Base-by-base conservation (phyloP, 768 basidiomycete genomes). In the Leucogyrophana mollusca region DNA sequence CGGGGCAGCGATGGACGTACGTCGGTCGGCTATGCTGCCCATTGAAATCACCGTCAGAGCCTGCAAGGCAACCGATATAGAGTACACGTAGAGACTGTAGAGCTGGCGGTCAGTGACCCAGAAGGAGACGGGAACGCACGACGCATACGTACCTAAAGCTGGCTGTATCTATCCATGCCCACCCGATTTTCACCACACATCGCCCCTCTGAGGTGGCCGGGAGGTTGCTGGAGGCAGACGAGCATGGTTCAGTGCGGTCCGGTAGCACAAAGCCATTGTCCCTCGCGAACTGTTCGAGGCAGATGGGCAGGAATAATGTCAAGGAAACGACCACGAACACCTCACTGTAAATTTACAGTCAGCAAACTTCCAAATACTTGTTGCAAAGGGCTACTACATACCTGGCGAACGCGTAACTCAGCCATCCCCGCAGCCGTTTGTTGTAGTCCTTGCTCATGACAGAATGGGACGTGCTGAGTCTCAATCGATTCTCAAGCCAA, bases 11-110 rank as follows among this genome's bases (percentile, higher is more conserved):
- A 18, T 25, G 34, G 34, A 73, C 88, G 48, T 55, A 94, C 93
- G 83, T 51, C 89, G 82, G 67, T 98, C 92, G 1, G 94, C 95
- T 45, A 95, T 83, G 13, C 83, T 83, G 6, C 92, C 91, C 76
- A 96, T 89, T 4, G 94, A 94, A 45, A 99, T 93, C 32, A 99
- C 93, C 0, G 87, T 90, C n/a, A 97, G 57, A 0, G 94, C 94
- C 61, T 97, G 94, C 0, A 95, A 65, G 0, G 87, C 86, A 1
- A 97, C 94, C 1, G 90, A 91, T 11, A 83, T 71, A 1, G 94
- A 96, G 64, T 92, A 89, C 23, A 86, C 78, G 60, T 95, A 94
- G 27, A 99, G 72, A 56, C 93, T 94, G 56, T 3, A 6, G 0
- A 22, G 3, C 16, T 10, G n/a, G n/a, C n/a, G 25, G 39, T 53